Conservation (phyloP, 2,329 filamentous ascomycete species). For the Leptographium wingfieldii region DNA sequence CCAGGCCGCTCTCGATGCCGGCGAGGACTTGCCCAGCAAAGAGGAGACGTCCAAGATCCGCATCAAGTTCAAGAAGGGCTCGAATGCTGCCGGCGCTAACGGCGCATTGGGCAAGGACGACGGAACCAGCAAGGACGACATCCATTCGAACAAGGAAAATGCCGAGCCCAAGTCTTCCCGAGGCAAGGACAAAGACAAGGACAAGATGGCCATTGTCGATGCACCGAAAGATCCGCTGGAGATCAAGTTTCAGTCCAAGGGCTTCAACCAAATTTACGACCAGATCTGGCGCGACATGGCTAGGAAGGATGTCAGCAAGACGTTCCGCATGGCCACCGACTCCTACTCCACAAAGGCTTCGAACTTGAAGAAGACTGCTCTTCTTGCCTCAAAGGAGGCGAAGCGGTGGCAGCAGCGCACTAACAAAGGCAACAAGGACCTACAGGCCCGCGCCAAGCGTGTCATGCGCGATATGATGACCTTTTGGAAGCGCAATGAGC, state of each 20-base stretch:
- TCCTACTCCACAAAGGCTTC: conserved; percentile 79
- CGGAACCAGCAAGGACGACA: conserved; percentile 30
- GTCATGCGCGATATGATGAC: conserved; percentile 99
- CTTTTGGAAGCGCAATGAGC: conserved; percentile 98
- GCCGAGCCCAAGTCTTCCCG: conserved; percentile 30
- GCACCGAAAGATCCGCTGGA: conserved; percentile 40
- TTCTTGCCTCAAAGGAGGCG: conserved; percentile 92
- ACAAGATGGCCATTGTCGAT: conserved; percentile 19
- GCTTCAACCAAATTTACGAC: conserved; percentile 93
- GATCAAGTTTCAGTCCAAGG: conserved; percentile 70
- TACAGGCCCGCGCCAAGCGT: conserved; percentile 90
- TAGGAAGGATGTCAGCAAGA: conserved; percentile 85
- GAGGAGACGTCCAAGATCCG: conserved; percentile 49
- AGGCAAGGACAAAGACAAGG: conserved; percentile 27
- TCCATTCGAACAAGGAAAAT: conserved; percentile 34
- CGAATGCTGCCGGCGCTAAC: conserved; percentile 25
- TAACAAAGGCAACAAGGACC: conserved; percentile 97
- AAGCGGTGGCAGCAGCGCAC: conserved; percentile 94
- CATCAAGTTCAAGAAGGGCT: conserved; percentile 47
- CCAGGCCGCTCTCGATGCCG: conserved; percentile 70
- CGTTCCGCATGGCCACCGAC: conserved; percentile 74
- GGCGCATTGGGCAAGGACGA: conserved; percentile 17
- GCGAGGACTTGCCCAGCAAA: conserved; percentile 53
- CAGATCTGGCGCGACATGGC: conserved; percentile 95
- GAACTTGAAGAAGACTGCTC: conserved; percentile 96